phyloP scores from a whole-genome alignment of 129 eudicot species.

The Centaurea solstitialis region DNA sequence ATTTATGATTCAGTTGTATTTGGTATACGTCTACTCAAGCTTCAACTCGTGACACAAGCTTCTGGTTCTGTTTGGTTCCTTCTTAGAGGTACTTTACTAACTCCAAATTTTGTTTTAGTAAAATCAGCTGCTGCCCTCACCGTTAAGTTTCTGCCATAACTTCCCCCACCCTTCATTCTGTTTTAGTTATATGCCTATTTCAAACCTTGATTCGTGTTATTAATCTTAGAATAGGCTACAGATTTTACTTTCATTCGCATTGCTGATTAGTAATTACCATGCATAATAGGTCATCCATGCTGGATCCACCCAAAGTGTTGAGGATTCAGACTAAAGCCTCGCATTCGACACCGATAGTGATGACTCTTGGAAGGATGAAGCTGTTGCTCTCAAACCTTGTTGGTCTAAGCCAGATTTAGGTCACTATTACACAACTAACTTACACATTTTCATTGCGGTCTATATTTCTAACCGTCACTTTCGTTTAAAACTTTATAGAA shows the following conservation, averaged over 20 bases:
- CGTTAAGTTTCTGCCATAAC: no score
- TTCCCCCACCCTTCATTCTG: no score
- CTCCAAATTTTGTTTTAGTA: no score
- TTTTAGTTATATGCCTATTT: not conserved
- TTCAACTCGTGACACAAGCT: no score
- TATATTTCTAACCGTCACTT: not conserved
- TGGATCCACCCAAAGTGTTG: slow-evolving; percentile 35
- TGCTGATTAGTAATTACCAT: slow-evolving; percentile 3
- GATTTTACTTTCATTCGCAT: not conserved
- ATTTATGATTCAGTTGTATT: no score
- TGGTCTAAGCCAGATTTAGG: slow-evolving; percentile 81
- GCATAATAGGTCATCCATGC: slow-evolving; percentile 35
- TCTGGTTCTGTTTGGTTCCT: no score
- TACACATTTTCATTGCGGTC: not conserved
- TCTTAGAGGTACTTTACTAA: no score
- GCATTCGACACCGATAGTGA: slow-evolving; percentile 35
- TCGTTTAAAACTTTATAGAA: slow-evolving; percentile 39
- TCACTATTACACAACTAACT: slow-evolving; percentile 24
- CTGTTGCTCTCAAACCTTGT: slow-evolving; percentile 57
- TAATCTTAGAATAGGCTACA: no score
- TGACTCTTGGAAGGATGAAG: slow-evolving; percentile 71
- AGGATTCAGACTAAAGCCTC: slow-evolving; percentile 43
- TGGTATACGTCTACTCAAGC: no score
- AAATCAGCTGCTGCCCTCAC: no score
- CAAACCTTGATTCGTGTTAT: not conserved